Evolutionary conservation across 768 basidiomycete genomes (phyloP).

Genomic region (Rhodocollybia butyracea): DNA sequence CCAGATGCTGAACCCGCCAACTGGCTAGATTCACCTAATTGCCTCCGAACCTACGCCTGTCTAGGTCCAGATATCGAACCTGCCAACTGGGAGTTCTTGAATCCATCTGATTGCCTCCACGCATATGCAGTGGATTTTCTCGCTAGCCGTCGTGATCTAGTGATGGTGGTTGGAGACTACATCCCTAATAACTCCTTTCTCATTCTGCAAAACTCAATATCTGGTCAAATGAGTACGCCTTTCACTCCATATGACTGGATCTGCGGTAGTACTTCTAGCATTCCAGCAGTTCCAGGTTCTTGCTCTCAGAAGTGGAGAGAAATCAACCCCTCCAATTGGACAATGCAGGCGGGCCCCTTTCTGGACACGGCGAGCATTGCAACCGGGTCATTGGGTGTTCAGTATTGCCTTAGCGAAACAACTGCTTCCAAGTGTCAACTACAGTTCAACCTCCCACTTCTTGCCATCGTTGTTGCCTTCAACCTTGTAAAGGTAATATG

Average conservation of each 20-base stretch:
- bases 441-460: too few species aligned
- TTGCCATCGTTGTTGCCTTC: not conserved
- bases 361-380: not conserved
- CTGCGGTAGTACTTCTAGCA: not conserved
- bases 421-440: too few species aligned
- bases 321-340: not conserved
- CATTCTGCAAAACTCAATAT: too few species aligned
- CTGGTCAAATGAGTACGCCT: not conserved
- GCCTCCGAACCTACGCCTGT: not conserved
- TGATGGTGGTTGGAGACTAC: too few species aligned
- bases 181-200: not conserved
- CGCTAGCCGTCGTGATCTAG: too few species aligned
- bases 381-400: not conserved
- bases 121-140: too few species aligned
- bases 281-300: too few species aligned
- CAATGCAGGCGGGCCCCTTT: not conserved
- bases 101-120: too few species aligned
- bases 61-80: not conserved
- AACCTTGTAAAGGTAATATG: too few species aligned
- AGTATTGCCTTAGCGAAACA: too few species aligned
- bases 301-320: not conserved
- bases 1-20: not conserved
- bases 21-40: not conserved
- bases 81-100: not conserved
- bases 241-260: not conserved